Conservation (phyloP, 345 rosid species). For the Psidium friedrichsthalianum region DNA sequence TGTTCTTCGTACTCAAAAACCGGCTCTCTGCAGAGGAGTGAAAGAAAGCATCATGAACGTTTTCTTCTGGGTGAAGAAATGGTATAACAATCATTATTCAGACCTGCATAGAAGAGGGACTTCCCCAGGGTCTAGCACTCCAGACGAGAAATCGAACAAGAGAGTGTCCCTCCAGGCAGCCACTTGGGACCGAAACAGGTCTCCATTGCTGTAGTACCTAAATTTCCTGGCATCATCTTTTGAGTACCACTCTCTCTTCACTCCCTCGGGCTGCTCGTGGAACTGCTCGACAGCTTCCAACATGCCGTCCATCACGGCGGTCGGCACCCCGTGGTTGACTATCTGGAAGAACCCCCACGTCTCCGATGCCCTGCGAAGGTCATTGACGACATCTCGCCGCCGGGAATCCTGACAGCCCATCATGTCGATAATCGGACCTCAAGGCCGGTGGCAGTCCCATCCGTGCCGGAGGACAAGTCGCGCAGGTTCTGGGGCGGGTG, state of each 20-base stretch:
- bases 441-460: background rate
- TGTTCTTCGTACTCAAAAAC: background rate
- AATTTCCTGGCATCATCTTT: constrained; percentile 6
- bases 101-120: background rate
- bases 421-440: background rate
- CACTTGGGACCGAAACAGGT: background rate
- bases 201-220: background rate
- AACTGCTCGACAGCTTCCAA: constrained; percentile 13
- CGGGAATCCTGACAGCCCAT: background rate
- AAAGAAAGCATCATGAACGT: background rate
- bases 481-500: background rate
- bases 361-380: background rate
- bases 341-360: background rate
- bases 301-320: constrained; percentile 24
- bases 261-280: constrained; percentile 34
- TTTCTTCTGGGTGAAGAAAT: background rate
- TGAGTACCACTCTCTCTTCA: constrained; percentile 31
- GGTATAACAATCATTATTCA: background rate
- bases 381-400: background rate
- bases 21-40: background rate
- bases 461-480: background rate
- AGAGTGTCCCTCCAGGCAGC: background rate
- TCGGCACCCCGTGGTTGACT: constrained; percentile 19
- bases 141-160: background rate
- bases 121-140: background rate